A percentile compares a stretch with the other conserved stretches of the same genome.
Evolutionary conservation across 495 filamentous ascomycete species (phyloP).

Genomic region (Aspergillus avenaceus): DNA sequence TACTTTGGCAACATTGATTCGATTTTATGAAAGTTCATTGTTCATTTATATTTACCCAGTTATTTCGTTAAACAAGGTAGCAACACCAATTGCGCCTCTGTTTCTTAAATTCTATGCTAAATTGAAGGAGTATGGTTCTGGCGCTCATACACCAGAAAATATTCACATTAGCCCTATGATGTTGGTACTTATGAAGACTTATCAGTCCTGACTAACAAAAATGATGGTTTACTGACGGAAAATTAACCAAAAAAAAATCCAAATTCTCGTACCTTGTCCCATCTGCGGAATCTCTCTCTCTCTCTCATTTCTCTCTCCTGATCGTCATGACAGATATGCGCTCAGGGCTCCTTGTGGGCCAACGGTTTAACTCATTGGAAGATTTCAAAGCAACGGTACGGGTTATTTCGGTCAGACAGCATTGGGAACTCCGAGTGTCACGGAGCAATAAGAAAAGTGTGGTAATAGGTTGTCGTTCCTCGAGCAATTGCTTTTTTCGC

Average conservation of each 20-base stretch:
- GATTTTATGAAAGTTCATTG: background rate
- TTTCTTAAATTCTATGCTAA: background rate
- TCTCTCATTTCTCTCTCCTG: no score
- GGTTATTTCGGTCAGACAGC: constrained; percentile 43
- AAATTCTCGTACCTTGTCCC: constrained; percentile 12
- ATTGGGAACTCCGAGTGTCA: constrained; percentile 45
- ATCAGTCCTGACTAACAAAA: background rate
- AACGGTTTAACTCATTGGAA: constrained; percentile 40
- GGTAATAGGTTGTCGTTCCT: constrained; percentile 42
- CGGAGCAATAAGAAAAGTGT: constrained; percentile 48
- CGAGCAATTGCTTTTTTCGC: constrained; percentile 40
- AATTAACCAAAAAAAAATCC: constrained; percentile 12
- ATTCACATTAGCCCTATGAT: background rate
- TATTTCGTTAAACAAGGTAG: background rate
- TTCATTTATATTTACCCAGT: background rate
- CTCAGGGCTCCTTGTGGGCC: constrained; percentile 44
- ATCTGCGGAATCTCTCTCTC: constrained; percentile 9
- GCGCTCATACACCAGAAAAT: background rate
- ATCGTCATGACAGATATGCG: constrained; percentile 40
- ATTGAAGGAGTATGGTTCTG: background rate
- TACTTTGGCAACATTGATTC: background rate
- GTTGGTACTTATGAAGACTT: background rate
- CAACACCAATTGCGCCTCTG: constrained; percentile 1
- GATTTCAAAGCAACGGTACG: constrained; percentile 42
- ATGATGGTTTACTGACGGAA: constrained; percentile 19